phyloP scores from a whole-genome alignment of 2,329 filamentous ascomycete species.

The Talaromyces amestolkiae region DNA sequence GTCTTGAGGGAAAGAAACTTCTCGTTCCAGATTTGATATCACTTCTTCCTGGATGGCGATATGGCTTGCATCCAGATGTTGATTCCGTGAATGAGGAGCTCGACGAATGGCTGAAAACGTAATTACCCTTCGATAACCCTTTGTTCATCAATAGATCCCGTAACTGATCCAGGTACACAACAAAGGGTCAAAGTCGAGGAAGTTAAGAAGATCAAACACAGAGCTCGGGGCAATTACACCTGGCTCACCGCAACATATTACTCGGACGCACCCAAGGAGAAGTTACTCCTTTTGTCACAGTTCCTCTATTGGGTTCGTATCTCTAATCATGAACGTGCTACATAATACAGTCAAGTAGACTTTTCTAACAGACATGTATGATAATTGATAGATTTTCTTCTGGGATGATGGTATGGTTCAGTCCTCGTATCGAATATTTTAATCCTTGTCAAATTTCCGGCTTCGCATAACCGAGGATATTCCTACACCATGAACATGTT shows the following conservation, averaged over 20 bases:
- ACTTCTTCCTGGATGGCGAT: constrained; percentile 10
- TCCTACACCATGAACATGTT: background rate
- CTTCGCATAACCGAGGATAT: background rate
- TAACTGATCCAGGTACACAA: background rate
- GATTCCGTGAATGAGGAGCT: constrained; percentile 6
- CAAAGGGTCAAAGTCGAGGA: background rate
- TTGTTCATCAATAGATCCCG: background rate
- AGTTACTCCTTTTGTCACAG: constrained; percentile 1
- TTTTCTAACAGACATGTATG: background rate
- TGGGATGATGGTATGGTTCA: background rate
- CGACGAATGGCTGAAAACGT: constrained; percentile 5
- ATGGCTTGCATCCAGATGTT: constrained; percentile 5
- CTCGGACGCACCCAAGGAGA: constrained; percentile 6
- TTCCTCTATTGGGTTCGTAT: constrained; percentile 9
- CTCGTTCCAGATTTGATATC: constrained; percentile 9
- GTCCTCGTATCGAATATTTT: background rate
- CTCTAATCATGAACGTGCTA: background rate
- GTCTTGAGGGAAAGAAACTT: constrained; percentile 1
- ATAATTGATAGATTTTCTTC: constrained; percentile 2
- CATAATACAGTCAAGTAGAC: background rate
- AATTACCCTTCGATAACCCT: background rate
- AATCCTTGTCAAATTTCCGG: background rate
- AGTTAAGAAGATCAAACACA: constrained; percentile 5
- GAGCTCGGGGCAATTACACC: constrained; percentile 1
- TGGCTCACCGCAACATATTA: constrained; percentile 7